Evolutionary conservation across 768 basidiomycete species (phyloP), one percentile per base, ranked within the genome.

Genomic region (Hypsizygus marmoreus): DNA sequence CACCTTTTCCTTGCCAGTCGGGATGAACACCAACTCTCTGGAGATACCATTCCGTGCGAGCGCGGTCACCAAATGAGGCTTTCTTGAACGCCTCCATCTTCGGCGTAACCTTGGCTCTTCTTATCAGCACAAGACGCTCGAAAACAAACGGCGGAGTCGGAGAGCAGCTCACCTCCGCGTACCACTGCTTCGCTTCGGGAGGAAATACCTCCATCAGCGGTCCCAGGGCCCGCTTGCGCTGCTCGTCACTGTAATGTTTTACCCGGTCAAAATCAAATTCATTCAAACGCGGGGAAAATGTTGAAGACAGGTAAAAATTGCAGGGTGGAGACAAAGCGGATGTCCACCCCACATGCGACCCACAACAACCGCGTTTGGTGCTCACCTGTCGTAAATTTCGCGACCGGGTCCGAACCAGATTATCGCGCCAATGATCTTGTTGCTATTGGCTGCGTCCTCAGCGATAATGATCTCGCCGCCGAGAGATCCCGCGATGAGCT

Each of bases 221-320:
- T 5, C 2, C 37, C 36, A 50, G 32, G 13, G 49, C 45, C 25
- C 39, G 38, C 20, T 47, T 34, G 6, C 37, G 45, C 36, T 54
- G 45, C 7, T 50, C 42, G 4, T 51, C 41, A 26, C 53, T 51
- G 25, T n/a, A n/a, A n/a, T n/a, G n/a, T n/a, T n/a, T n/a, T n/a
- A n/a, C n/a, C n/a, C n/a, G n/a, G n/a, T n/a, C n/a, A n/a, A n/a
- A n/a, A n/a, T n/a, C n/a, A n/a, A n/a, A n/a, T n/a, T n/a, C n/a
- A n/a, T n/a, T n/a, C n/a, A n/a, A n/a, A n/a, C n/a, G n/a, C n/a
- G n/a, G n/a, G n/a, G n/a, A n/a, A n/a, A n/a, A n/a, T n/a, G n/a
- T n/a, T n/a, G n/a, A n/a, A n/a, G 28, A n/a, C 14, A 8, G 24
- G 17, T 12, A 11, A 9, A 28, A 11, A 11, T 14, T 40, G 46